These are phyloP conservation scores for Cymbopogon flexuosus DNA, from an alignment of 202 grass and related monocot species.

Conservation along the genomic window DNA sequence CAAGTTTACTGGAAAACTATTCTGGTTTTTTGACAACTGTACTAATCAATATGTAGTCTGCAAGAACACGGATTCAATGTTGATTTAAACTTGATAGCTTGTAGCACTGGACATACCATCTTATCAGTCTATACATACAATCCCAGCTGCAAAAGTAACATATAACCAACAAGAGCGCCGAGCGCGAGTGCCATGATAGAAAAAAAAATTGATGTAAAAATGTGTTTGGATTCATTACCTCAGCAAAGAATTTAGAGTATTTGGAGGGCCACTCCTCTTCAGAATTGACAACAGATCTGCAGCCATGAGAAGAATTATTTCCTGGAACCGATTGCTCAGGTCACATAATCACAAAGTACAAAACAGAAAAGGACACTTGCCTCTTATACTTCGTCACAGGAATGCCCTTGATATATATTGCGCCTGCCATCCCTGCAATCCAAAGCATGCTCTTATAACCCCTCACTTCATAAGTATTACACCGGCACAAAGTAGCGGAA, in stretches of 20 bases:
- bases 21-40: not conserved
- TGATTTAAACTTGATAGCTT: not conserved
- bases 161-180: not conserved
- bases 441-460: not conserved
- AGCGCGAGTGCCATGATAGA: not conserved
- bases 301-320: not conserved
- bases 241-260: slow-evolving; percentile 81
- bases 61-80: not conserved
- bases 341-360: not conserved
- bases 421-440: slow-evolving; percentile 64
- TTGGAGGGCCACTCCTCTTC: slow-evolving; percentile 90
- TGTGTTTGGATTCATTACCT: slow-evolving; percentile 35
- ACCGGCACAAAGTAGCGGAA: not conserved
- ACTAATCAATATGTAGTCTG: not conserved
- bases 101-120: not conserved
- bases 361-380: slow-evolving; percentile 1
- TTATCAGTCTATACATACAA: not conserved
- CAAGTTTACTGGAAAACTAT: not conserved
- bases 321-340: too few relatives aligned
- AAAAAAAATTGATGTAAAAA: not conserved
- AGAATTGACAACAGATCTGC: slow-evolving; percentile 57
- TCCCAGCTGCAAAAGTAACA: not conserved
- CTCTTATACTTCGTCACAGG: slow-evolving; percentile 83
- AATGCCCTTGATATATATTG: slow-evolving; percentile 76
- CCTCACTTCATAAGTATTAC: not conserved